These are phyloP conservation scores for Orbilia oligospora DNA, from an alignment of 2,329 filamentous ascomycete genomes.

Conservation along the genomic window DNA sequence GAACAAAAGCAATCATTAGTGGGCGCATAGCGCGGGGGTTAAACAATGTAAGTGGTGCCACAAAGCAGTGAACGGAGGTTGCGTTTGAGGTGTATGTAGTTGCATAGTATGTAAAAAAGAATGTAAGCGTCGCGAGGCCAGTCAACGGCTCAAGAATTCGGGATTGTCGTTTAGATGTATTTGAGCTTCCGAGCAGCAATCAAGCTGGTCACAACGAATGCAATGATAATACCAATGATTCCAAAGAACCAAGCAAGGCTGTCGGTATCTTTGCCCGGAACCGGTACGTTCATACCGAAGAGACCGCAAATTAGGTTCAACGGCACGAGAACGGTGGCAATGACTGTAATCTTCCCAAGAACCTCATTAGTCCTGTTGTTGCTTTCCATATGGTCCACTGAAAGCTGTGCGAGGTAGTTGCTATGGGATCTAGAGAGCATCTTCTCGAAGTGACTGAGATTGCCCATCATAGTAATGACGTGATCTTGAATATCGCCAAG, in stretches of 20 bases:
- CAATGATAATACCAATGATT: conserved; percentile 66
- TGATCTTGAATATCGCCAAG: conserved; percentile 99
- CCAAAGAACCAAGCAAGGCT: conserved; percentile 82
- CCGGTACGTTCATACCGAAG: conserved; percentile 99
- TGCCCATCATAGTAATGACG: conserved; percentile 98
- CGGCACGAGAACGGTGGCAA: conserved; percentile 95
- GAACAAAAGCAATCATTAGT: conserved; percentile 10
- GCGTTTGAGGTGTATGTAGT: conserved; percentile 3
- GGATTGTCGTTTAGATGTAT: conserved; percentile 45
- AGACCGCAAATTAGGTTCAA: conserved; percentile 99
- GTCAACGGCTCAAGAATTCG: neutral
- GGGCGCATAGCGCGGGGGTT: neutral
- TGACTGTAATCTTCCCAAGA: conserved; percentile 91
- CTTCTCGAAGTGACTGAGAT: conserved; percentile 95
- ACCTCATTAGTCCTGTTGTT: conserved; percentile 95
- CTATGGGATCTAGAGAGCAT: conserved; percentile 91
- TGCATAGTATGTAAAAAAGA: conserved; percentile 24
- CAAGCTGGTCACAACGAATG: conserved; percentile 51
- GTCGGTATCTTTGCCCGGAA: conserved; percentile 89
- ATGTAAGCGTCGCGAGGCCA: conserved; percentile 11
- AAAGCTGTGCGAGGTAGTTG: conserved; percentile 98
- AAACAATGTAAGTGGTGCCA: neutral
- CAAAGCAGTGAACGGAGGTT: neutral
- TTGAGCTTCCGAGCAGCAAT: conserved; percentile 38
- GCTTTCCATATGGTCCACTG: conserved; percentile 83